Evolutionary conservation across 2,329 filamentous ascomycete species (phyloP).

Genomic region (Dactylonectria macrodidyma): DNA sequence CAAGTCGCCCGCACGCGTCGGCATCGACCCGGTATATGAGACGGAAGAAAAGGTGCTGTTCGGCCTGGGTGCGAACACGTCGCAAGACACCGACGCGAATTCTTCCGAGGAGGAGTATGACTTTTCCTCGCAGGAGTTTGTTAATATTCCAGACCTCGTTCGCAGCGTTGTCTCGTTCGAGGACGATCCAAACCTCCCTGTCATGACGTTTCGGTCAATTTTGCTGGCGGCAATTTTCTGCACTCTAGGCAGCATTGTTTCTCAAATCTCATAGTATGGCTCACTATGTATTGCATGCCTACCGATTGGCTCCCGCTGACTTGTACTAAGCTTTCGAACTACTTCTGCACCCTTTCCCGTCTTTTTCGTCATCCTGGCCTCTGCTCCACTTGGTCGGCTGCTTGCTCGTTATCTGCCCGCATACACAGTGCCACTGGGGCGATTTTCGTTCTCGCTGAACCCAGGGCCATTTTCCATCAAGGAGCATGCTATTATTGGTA

Average conservation of each 20-base stretch:
- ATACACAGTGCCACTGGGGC: slow-evolving; percentile 63
- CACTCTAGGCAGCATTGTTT: slow-evolving; percentile 70
- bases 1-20: too few relatives aligned
- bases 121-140: slow-evolving; percentile 9
- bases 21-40: too few relatives aligned
- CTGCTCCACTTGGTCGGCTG: slow-evolving; percentile 68
- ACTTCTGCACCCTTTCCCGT: slow-evolving; percentile 72
- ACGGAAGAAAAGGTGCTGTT: too few relatives aligned
- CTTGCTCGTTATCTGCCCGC: slow-evolving; percentile 66
- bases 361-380: slow-evolving; percentile 74
- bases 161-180: slow-evolving; percentile 70
- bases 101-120: slow-evolving; percentile 1
- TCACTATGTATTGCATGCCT: not conserved
- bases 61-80: too few relatives aligned
- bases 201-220: slow-evolving; percentile 73
- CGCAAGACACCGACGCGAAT: too few relatives aligned
- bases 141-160: slow-evolving; percentile 50
- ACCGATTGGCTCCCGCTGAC: slow-evolving; percentile 47
- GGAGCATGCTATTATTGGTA: slow-evolving; percentile 70
- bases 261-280: slow-evolving; percentile 57
- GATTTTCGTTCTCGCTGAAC: slow-evolving; percentile 66
- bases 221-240: slow-evolving; percentile 69
- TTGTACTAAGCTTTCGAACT: slow-evolving; percentile 63
- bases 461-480: slow-evolving; percentile 71
- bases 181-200: slow-evolving; percentile 69